Percentiles rank a stretch among this genome's conserved stretches.
phyloP scores from a whole-genome alignment of 2,329 filamentous ascomycete genomes.

The Bisporella sp. region DNA sequence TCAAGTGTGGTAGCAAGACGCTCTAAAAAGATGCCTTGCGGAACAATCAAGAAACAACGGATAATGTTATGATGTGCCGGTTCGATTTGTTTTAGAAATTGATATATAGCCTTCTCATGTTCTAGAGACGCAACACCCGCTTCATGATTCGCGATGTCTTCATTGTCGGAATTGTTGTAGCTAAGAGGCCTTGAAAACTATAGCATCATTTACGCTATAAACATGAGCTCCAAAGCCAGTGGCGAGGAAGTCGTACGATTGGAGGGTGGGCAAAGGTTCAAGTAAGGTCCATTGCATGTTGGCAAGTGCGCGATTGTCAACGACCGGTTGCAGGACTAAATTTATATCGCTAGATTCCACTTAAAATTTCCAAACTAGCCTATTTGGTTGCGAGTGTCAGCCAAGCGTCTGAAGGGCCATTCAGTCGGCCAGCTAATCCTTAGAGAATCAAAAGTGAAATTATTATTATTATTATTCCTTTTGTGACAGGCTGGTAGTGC shows the following conservation, averaged over 20 bases:
- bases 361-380: not conserved
- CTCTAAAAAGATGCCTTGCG: conserved; percentile 5
- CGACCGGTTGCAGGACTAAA: too few relatives aligned
- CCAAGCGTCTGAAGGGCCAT: too few relatives aligned
- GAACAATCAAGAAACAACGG: conserved; percentile 2
- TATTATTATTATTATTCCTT: too few relatives aligned
- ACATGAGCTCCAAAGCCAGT: conserved; percentile 2
- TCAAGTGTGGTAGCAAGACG: conserved; percentile 5
- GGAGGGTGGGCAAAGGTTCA: conserved; percentile 1
- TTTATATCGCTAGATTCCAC: too few relatives aligned
- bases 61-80: conserved; percentile 4
- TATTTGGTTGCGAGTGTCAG: too few relatives aligned
- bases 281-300: too few relatives aligned
- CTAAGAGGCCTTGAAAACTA: conserved; percentile 3
- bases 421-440: too few relatives aligned
- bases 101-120: conserved; percentile 4
- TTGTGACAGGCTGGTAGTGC: too few relatives aligned
- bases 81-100: conserved; percentile 1
- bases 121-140: conserved; percentile 1
- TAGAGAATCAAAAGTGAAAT: too few relatives aligned
- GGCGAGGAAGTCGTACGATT: conserved; percentile 4
- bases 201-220: conserved; percentile 2
- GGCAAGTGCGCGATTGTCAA: too few relatives aligned
- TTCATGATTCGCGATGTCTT: conserved; percentile 1
- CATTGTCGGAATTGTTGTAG: conserved; percentile 3